phyloP scores from a whole-genome alignment of 306 rosid genomes.

The Cucumis melo region DNA sequence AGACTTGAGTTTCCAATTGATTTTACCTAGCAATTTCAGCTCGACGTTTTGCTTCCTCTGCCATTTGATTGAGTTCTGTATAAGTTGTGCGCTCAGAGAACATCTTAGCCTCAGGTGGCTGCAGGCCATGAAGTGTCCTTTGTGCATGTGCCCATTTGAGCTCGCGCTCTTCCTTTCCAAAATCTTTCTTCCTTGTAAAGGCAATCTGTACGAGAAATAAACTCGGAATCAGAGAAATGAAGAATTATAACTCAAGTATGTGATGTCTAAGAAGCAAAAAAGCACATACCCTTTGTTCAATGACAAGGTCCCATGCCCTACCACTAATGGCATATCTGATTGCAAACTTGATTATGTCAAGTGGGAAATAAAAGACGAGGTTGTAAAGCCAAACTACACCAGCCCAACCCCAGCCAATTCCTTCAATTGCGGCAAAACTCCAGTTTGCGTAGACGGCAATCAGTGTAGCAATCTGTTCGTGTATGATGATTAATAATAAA shows the following conservation, averaged over 20 bases:
- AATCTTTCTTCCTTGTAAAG: slow-evolving; percentile 65
- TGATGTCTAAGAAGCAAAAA: not conserved
- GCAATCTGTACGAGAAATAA: slow-evolving; percentile 39
- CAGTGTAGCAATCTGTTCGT: slow-evolving; percentile 54
- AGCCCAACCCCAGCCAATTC: slow-evolving; percentile 94
- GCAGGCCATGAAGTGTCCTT: slow-evolving; percentile 81
- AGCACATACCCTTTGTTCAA: slow-evolving; percentile 66
- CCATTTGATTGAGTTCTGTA: slow-evolving; percentile 67
- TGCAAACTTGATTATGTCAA: slow-evolving; percentile 56
- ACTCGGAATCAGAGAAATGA: not conserved
- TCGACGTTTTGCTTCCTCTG: slow-evolving; percentile 70
- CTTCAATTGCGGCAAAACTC: slow-evolving; percentile 67
- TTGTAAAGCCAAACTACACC: slow-evolving; percentile 82
- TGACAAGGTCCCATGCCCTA: slow-evolving; percentile 76
- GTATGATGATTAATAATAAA: slow-evolving; percentile 7
- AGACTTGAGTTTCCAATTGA: not conserved
- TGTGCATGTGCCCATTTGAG: slow-evolving; percentile 78
- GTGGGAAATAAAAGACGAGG: slow-evolving; percentile 60
- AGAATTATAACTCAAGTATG: not conserved
- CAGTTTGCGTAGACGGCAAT: slow-evolving; percentile 69
- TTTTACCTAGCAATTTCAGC: slow-evolving; percentile 78
- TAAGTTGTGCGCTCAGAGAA: slow-evolving; percentile 31
- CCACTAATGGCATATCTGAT: slow-evolving; percentile 66
- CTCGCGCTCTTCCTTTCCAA: slow-evolving; percentile 75
- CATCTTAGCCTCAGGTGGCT: slow-evolving; percentile 56